Evolutionary conservation across 257 asterid genomes (phyloP).

Genomic region (Misopates orontium): DNA sequence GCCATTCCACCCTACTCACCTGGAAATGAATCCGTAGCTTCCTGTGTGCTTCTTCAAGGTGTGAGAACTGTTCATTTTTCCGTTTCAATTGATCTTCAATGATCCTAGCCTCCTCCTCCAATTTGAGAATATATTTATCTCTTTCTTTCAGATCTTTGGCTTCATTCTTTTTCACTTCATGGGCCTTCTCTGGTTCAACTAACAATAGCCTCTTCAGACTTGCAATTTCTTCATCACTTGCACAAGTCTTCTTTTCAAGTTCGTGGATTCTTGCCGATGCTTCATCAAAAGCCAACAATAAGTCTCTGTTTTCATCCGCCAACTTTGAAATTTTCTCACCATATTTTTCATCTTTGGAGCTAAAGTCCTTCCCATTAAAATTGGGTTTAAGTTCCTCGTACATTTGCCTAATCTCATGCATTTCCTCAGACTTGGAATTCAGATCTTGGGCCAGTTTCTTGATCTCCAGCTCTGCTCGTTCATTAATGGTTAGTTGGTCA

Average conservation of each 20-base stretch:
- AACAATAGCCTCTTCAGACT: conserved; percentile 39
- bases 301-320: conserved; percentile 35
- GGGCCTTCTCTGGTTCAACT: conserved; percentile 29
- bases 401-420: conserved; percentile 35
- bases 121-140: conserved; percentile 28
- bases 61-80: conserved; percentile 46
- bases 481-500: conserved; percentile 32
- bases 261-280: conserved; percentile 42
- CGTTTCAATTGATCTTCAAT: conserved; percentile 38
- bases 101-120: conserved; percentile 40
- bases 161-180: conserved; percentile 31
- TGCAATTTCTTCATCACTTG: conserved; percentile 42
- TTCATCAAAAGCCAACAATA: conserved; percentile 34
- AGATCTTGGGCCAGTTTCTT: conserved; percentile 40
- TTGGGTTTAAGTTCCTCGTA: conserved; percentile 43
- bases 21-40: conserved; percentile 36
- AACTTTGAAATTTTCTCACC: conserved; percentile 28
- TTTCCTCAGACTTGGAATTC: conserved; percentile 40
- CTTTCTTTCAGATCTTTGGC: conserved; percentile 34
- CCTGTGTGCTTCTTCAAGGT: conserved; percentile 44
- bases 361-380: conserved; percentile 38
- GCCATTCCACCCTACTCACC: conserved; percentile 41
- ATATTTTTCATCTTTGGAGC: conserved; percentile 38
- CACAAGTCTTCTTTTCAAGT: conserved; percentile 38
- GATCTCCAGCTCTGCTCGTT: conserved; percentile 33